Evolutionary conservation across 768 basidiomycete species (phyloP), one percentile per base, ranked within the genome.

Genomic region (Wakefieldia striispora): DNA sequence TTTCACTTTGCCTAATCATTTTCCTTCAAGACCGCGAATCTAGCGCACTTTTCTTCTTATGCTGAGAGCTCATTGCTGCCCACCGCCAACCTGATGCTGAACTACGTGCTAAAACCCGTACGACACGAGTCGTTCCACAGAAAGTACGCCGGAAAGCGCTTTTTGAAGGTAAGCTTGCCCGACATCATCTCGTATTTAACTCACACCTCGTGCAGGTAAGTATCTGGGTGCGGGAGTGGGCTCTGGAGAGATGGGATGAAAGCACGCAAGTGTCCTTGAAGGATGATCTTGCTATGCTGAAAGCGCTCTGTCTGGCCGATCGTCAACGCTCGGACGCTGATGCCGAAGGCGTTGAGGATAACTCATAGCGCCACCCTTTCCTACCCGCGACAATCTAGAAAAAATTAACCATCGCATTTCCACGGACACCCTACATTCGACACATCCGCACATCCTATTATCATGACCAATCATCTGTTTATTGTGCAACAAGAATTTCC

Each of bases 31-130:
- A 84, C 84, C 26, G 75, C 90, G 3, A 95, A 90, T 61, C 70
- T 95, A 37, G 85, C 85, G 11, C 91, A 95, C 64, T 97, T 93
- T 64, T 86, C 91, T 2, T 84, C 84, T 24, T 97, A 93, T 66
- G 72, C 86, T 4, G 90, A 95, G 69, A 80, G 79, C 34, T 84
- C 85, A 45, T 67, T 97, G 39, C 70, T 94, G 27, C 88, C 91
- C 0, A 83, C 82, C 0, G 95, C 91, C 1, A 89, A 86, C 62
- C 60, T 89, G 54, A 93, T 97, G 88, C 64, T 97, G 58, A 88
- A 91, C 68, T 95, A 93, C 62, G 73, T 95, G 50, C 73, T 93
- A 45, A 79, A 86, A 58, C 80, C 86, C 3, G 65, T 86, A 43
- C 76, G 75, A 41, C 86, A 93, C 51, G 82, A 90, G 43, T 82